These are phyloP conservation scores for Globisporangium okanoganense DNA, from an alignment of 352 stramenopile genomes.

Conservation along the genomic window DNA sequence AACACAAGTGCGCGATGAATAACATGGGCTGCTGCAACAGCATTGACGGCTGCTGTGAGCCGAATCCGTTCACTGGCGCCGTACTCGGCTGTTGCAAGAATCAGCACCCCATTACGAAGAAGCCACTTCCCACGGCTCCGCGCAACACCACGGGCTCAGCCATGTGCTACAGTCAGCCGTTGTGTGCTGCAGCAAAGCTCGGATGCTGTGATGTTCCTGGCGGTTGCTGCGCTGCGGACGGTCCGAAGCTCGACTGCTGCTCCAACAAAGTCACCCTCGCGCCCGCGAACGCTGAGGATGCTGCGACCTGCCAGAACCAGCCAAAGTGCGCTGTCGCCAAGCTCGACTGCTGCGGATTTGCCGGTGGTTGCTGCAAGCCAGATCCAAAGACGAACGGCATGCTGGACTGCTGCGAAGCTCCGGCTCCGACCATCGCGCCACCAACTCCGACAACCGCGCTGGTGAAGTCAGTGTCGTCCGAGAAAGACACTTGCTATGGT, in stretches of 20 bases:
- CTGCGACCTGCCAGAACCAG: constrained; percentile 27
- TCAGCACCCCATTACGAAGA: constrained; percentile 35
- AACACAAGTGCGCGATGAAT: constrained; percentile 54
- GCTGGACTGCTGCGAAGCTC: constrained; percentile 27
- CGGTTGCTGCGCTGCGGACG: constrained; percentile 43
- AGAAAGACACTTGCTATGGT: constrained; percentile 5
- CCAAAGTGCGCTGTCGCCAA: constrained; percentile 27
- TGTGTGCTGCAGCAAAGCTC: constrained; percentile 35
- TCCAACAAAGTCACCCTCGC: constrained; percentile 12
- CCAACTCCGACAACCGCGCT: background rate
- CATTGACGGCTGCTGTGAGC: constrained; percentile 66
- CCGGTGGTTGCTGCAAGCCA: constrained; percentile 32
- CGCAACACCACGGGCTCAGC: constrained; percentile 7
- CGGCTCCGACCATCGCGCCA: background rate
- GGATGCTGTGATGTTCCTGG: constrained; percentile 38
- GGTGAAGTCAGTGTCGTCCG: background rate
- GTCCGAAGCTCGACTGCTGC: constrained; percentile 37
- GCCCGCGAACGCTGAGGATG: background rate
- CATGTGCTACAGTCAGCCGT: constrained; percentile 35
- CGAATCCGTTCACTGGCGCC: constrained; percentile 34
- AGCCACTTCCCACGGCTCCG: constrained; percentile 16
- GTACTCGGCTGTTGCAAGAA: constrained; percentile 71
- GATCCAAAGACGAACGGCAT: constrained; percentile 21
- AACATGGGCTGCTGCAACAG: constrained; percentile 65
- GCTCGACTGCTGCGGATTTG: constrained; percentile 31